phyloP scores from a whole-genome alignment of 176 grass and related monocot species.

The Avena eriantha region DNA sequence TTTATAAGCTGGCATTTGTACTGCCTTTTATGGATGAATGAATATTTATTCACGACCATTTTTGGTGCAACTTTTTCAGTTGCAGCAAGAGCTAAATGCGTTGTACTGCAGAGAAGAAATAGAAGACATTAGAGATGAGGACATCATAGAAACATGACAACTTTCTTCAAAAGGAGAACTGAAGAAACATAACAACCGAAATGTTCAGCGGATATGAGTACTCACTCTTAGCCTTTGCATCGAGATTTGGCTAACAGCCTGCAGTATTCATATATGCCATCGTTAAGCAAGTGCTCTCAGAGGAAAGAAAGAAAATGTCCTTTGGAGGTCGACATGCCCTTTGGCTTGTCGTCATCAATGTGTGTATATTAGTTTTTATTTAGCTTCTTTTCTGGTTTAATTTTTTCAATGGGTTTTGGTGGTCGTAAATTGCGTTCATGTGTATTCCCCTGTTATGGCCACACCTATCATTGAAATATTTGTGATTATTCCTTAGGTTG shows the following conservation, averaged over 20 bases:
- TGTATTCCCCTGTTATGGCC: constrained; percentile 46
- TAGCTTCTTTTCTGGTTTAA: constrained; percentile 10
- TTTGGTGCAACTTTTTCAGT: constrained; percentile 50
- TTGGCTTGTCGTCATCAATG: constrained; percentile 41
- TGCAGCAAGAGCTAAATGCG: constrained; percentile 90
- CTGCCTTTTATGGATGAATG: background rate
- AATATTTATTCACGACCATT: constrained; percentile 19
- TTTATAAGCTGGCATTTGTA: constrained; percentile 10
- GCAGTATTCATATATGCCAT: constrained; percentile 20
- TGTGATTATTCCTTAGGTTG: constrained; percentile 60
- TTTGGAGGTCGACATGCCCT: constrained; percentile 12
- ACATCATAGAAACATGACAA: constrained; percentile 67
- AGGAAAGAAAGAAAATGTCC: constrained; percentile 21
- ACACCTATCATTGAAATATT: constrained; percentile 51
- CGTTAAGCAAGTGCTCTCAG: constrained; percentile 23
- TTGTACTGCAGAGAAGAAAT: constrained; percentile 94
- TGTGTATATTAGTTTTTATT: constrained; percentile 56
- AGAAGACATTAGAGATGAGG: constrained; percentile 69
- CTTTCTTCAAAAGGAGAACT: background rate
- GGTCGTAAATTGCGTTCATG: constrained; percentile 25
- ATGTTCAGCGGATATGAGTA: constrained; percentile 39
- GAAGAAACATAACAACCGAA: constrained; percentile 54
- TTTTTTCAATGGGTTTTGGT: constrained; percentile 41
- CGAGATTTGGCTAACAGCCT: constrained; percentile 11
- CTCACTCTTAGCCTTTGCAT: constrained; percentile 32